Base-by-base conservation (phyloP, 441 rosid species). In the Adansonia madagascariensis region DNA sequence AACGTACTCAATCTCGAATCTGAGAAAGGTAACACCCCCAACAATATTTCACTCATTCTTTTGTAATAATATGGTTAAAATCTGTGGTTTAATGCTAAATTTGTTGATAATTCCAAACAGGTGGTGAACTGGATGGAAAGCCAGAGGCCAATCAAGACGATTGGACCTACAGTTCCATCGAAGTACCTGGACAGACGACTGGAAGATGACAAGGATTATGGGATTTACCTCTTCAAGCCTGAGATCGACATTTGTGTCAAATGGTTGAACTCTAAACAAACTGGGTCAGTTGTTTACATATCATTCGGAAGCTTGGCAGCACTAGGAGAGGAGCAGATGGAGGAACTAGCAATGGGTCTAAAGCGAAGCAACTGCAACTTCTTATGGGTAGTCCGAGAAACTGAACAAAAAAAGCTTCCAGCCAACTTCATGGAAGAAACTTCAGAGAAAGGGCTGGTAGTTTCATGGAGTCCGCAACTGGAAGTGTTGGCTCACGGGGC, bases 91-190 rank as follows among this genome's bases (percentile, higher is more conserved):
- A 27, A 46, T 22, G 24, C 52, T 77, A 43, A 77, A 69, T 11
- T 27, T 63, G 0, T 56, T 24, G 1, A 53, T 3, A 1, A 47
- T 11, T 31, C 41, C n/a, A 6, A 3, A 1, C 53, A 85, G 87
- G 80, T 80, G 20, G 35, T 83, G 4, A 80, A 68, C 47, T 85
- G 87, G 83, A 85, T 85, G 86, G 50, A 64, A 43, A 84, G 70
- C 27, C 72, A 74, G 41, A 78, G 82, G 76, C 81, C 85, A 27
- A 80, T 84, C 47, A 84, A 81, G 77, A 77, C 82, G 24, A 78
- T 88, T 69, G 90, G 94, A 44, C 92, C 90, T 11, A 82, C 76
- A 6, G 76, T 87, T 53, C 91, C 94, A 10, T 90, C 87, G 3
- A 59, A 69, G 60, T 86, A 79, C 78, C 49, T 84, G 57, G 92